Evolutionary conservation across 1,284 basidiomycete genomes (phyloP).

Genomic region (Heterobasidion parviporum): DNA sequence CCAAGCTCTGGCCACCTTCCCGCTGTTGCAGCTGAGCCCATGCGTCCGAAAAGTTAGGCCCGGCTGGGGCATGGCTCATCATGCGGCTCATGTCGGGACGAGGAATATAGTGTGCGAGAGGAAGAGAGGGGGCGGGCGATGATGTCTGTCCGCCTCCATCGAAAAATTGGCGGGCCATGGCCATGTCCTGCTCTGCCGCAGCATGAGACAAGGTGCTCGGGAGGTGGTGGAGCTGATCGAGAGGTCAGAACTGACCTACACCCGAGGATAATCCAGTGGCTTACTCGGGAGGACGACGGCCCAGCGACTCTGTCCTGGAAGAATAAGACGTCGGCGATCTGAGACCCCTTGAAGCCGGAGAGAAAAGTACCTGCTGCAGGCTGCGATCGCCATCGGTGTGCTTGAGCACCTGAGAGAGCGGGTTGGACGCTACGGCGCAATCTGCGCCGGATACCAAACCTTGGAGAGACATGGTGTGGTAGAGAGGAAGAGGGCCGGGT

Average conservation of each 20-base stretch:
- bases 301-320: slow-evolving; percentile 64
- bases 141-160: slow-evolving; percentile 33
- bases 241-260: not conserved
- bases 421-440: slow-evolving; percentile 81
- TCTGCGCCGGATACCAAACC: slow-evolving; percentile 86
- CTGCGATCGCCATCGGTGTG: slow-evolving; percentile 88
- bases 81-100: slow-evolving; percentile 11
- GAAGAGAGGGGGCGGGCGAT: slow-evolving; percentile 19
- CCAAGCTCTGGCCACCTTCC: slow-evolving; percentile 11
- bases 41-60: slow-evolving; percentile 30
- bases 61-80: slow-evolving; percentile 10
- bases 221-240: slow-evolving; percentile 59
- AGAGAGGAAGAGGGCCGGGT: not conserved
- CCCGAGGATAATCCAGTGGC: slow-evolving; percentile 10
- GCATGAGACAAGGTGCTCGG: slow-evolving; percentile 42
- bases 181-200: slow-evolving; percentile 54
- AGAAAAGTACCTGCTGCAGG: slow-evolving; percentile 61
- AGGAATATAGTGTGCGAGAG: slow-evolving; percentile 23
- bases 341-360: not conserved
- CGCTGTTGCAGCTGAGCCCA: slow-evolving; percentile 50
- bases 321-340: not conserved
- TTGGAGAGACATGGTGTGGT: slow-evolving; percentile 58
- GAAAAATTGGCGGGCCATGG: slow-evolving; percentile 77
- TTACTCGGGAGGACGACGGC: slow-evolving; percentile 61
- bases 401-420: slow-evolving; percentile 86